These are phyloP conservation scores for Botrytis fabae DNA, from an alignment of 2,329 filamentous ascomycete species.

Conservation along the genomic window DNA sequence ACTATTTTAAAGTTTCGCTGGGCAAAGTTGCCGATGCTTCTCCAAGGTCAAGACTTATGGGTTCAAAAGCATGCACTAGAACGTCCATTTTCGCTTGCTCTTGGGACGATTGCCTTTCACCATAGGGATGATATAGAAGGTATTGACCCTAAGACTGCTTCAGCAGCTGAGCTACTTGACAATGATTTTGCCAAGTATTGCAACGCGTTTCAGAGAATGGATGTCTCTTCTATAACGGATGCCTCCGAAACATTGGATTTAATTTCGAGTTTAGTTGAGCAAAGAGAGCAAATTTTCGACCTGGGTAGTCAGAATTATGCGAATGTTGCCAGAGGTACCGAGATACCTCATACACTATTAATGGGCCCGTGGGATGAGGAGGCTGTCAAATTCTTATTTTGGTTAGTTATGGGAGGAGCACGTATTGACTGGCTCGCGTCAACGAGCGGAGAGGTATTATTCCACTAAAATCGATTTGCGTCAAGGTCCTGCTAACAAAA, in stretches of 20 bases:
- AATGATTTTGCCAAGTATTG: conserved; percentile 21
- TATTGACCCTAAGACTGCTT: background rate
- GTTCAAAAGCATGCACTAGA: conserved; percentile 25
- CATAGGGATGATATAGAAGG: background rate
- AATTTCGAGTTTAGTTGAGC: background rate
- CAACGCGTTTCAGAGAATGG: background rate
- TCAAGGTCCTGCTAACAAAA: conserved; percentile 4
- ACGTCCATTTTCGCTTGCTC: background rate
- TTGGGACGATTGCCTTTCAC: background rate
- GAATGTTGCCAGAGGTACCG: conserved; percentile 27
- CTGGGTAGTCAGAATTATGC: background rate
- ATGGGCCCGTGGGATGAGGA: conserved; percentile 38
- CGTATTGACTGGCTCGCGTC: conserved; percentile 34
- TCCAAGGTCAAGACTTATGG: conserved; percentile 35
- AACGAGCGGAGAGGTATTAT: conserved; percentile 37
- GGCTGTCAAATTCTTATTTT: conserved; percentile 35
- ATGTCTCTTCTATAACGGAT: background rate
- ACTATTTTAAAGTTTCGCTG: conserved; percentile 37
- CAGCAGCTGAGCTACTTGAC: background rate
- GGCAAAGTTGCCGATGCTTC: conserved; percentile 32
- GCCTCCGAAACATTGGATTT: background rate
- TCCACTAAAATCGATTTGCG: background rate
- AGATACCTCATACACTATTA: conserved; percentile 39
- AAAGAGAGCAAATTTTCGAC: conserved; percentile 12
- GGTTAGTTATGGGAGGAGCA: conserved; percentile 36